These are phyloP conservation scores for Metschnikowia bowlesiae DNA, from an alignment of 805 yeast genomes.

Conservation along the genomic window DNA sequence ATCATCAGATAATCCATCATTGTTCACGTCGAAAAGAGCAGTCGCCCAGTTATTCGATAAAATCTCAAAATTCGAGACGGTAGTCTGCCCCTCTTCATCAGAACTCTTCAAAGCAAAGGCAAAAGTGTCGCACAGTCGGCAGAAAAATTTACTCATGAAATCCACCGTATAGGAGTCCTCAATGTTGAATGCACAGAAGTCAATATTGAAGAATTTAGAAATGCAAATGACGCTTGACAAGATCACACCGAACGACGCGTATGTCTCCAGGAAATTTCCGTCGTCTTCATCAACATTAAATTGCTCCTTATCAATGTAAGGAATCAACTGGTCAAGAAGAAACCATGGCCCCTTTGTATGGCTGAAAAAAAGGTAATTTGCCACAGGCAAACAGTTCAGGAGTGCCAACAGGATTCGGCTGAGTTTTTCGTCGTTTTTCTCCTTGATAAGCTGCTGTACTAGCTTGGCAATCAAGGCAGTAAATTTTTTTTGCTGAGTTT, in stretches of 20 bases:
- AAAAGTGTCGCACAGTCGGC: constrained; percentile 28
- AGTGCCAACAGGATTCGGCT: constrained; percentile 20
- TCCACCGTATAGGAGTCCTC: constrained; percentile 30
- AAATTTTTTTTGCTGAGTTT: constrained; percentile 15
- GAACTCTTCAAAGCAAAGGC: constrained; percentile 17
- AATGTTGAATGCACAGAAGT: constrained; percentile 20
- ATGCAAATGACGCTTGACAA: constrained; percentile 32
- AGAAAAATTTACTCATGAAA: constrained; percentile 31
- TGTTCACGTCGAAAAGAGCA: constrained; percentile 64
- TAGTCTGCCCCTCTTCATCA: constrained; percentile 27
- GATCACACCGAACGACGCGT: constrained; percentile 63
- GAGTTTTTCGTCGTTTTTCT: constrained; percentile 23
- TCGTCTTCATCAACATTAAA: constrained; percentile 46
- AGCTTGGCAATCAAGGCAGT: constrained; percentile 17
- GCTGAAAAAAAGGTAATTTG: constrained; percentile 14
- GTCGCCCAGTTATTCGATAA: constrained; percentile 65
- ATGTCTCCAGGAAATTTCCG: constrained; percentile 58
- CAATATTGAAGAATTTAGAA: constrained; percentile 23
- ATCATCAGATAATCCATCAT: constrained; percentile 80
- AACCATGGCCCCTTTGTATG: constrained; percentile 14
- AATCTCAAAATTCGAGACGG: constrained; percentile 29
- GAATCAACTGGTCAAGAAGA: constrained; percentile 21
- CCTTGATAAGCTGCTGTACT: constrained; percentile 9
- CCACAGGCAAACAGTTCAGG: constrained; percentile 11
- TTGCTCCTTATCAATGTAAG: constrained; percentile 16